Evolutionary conservation across 1,284 basidiomycete species (phyloP).

Genomic region (Mycocalia duriaeana): DNA sequence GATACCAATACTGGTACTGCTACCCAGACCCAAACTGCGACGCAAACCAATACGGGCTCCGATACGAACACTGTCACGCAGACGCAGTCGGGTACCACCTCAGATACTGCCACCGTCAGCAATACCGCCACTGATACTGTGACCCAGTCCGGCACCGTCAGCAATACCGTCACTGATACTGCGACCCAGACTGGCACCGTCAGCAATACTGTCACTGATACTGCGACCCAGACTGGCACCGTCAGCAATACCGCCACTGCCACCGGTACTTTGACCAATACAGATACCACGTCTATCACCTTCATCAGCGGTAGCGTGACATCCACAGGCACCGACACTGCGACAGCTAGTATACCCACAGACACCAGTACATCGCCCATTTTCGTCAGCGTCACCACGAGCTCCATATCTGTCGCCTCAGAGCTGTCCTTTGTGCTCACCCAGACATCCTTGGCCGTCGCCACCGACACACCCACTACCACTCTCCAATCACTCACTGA

Average conservation of each 20-base stretch:
- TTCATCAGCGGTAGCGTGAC: conserved; percentile 1
- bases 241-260: background rate
- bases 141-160: background rate
- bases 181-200: background rate
- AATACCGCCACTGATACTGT: background rate
- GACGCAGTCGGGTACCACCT: background rate
- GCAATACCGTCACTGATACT: background rate
- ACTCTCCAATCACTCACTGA: conserved; percentile 35
- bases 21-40: background rate
- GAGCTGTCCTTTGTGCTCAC: conserved; percentile 36
- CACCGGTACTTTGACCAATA: background rate
- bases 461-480: conserved; percentile 21
- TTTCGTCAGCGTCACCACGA: conserved; percentile 8
- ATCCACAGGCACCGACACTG: no score
- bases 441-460: conserved; percentile 38
- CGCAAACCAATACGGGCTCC: background rate
- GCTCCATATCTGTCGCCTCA: conserved; percentile 24
- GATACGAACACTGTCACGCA: background rate
- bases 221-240: background rate
- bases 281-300: background rate
- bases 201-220: background rate
- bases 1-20: background rate
- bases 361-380: conserved; percentile 4
- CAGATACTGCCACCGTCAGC: conserved; percentile 1
- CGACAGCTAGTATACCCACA: no score